phyloP scores from a whole-genome alignment of 2,329 filamentous ascomycete genomes.

The Pestalotiopsis sp. region DNA sequence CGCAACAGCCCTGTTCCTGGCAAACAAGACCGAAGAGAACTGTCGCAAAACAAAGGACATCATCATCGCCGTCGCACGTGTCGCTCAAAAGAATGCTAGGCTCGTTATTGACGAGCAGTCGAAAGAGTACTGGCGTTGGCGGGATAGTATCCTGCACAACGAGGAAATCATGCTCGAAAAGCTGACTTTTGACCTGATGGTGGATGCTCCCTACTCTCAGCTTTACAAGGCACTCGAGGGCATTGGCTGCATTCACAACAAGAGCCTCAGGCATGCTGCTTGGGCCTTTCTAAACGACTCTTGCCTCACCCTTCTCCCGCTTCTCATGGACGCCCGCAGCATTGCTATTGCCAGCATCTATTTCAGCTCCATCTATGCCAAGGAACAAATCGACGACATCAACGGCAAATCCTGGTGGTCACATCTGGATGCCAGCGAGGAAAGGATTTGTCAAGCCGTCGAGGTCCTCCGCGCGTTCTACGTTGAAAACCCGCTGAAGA shows the following conservation, averaged over 20 bases:
- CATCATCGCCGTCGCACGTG: constrained; percentile 89
- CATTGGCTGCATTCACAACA: constrained; percentile 77
- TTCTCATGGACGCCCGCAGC: constrained; percentile 77
- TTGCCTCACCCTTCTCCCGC: constrained; percentile 79
- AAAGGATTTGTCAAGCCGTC: constrained; percentile 72
- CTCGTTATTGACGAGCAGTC: constrained; percentile 93
- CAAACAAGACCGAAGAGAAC: constrained; percentile 97
- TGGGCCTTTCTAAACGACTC: constrained; percentile 96
- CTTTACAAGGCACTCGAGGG: constrained; percentile 80
- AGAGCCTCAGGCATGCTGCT: constrained; percentile 78
- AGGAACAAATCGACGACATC: constrained; percentile 75
- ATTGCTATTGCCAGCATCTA: constrained; percentile 87
- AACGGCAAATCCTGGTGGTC: constrained; percentile 87
- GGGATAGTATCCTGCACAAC: constrained; percentile 88
- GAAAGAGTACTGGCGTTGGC: constrained; percentile 98
- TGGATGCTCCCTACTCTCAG: constrained; percentile 84
- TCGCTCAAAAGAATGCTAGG: constrained; percentile 91
- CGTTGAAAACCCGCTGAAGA: constrained; percentile 63
- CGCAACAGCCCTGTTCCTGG: constrained; percentile 87
- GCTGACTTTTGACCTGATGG: constrained; percentile 89
- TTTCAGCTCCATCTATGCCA: constrained; percentile 77
- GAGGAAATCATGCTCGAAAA: constrained; percentile 92
- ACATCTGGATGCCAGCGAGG: constrained; percentile 70
- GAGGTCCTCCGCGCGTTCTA: constrained; percentile 75
- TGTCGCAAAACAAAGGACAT: constrained; percentile 94